Evolutionary conservation across 2,329 filamentous ascomycete genomes (phyloP).

Genomic region (Cryoendolithus antarcticus): DNA sequence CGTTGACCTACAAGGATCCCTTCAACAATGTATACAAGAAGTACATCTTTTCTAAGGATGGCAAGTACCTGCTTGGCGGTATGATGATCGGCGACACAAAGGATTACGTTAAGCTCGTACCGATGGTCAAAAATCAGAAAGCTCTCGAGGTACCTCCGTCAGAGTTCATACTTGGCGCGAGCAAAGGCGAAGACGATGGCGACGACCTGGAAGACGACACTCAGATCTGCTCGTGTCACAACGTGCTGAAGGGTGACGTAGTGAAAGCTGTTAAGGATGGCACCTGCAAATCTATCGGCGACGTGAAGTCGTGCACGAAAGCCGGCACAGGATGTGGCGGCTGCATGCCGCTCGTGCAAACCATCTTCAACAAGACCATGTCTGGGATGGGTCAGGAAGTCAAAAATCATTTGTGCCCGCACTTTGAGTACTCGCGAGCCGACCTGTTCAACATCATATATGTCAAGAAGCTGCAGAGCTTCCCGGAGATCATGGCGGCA

Average conservation of each 20-base stretch:
- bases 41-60: slow-evolving; percentile 79
- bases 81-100: slow-evolving; percentile 95
- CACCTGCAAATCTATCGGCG: slow-evolving; percentile 66
- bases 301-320: slow-evolving; percentile 86
- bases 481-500: slow-evolving; percentile 65
- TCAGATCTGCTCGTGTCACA: slow-evolving; percentile 87
- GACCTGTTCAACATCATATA: slow-evolving; percentile 86
- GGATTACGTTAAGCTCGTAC: slow-evolving; percentile 81
- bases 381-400: slow-evolving; percentile 73
- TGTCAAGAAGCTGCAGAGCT: slow-evolving; percentile 62
- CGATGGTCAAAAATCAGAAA: slow-evolving; percentile 76
- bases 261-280: slow-evolving; percentile 61
- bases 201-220: slow-evolving; percentile 75
- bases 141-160: slow-evolving; percentile 63
- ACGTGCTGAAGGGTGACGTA: slow-evolving; percentile 76
- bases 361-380: slow-evolving; percentile 86
- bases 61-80: slow-evolving; percentile 81
- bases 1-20: slow-evolving; percentile 77
- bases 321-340: slow-evolving; percentile 84
- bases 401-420: slow-evolving; percentile 72
- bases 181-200: slow-evolving; percentile 60
- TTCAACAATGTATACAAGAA: slow-evolving; percentile 88
- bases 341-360: slow-evolving; percentile 77
- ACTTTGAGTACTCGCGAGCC: slow-evolving; percentile 74
- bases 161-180: slow-evolving; percentile 70